These are phyloP conservation scores for Aspergillus haitiensis DNA, from an alignment of 495 filamentous ascomycete genomes.

Conservation along the genomic window DNA sequence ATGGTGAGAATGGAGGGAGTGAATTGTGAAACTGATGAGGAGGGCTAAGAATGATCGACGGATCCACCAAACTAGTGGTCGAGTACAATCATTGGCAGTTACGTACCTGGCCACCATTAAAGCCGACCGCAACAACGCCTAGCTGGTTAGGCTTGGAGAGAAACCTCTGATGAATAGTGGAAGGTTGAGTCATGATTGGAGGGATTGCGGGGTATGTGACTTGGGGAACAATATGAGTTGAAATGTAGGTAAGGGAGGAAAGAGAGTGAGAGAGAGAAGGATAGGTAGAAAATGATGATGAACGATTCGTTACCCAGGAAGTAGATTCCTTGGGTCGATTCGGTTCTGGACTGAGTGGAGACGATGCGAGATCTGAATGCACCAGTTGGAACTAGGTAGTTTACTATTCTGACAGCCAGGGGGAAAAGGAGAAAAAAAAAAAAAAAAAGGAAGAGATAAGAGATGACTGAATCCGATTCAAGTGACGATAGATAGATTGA, in stretches of 20 bases:
- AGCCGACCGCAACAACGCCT: constrained; percentile 91
- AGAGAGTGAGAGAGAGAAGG: constrained; percentile 16
- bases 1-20: neutral
- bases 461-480: neutral
- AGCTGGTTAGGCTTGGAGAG: constrained; percentile 74
- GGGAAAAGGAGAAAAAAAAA: neutral
- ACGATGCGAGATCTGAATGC: no score
- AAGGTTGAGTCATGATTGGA: constrained; percentile 61
- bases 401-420: no score
- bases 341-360: constrained; percentile 11
- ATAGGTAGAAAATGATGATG: constrained; percentile 21
- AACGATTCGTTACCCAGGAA: constrained; percentile 22
- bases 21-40: neutral
- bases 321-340: constrained; percentile 16
- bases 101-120: constrained; percentile 92
- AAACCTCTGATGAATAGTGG: constrained; percentile 78
- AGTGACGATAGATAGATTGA: neutral
- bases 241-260: constrained; percentile 1
- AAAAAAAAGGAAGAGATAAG: neutral
- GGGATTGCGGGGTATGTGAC: constrained; percentile 8
- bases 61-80: neutral
- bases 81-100: neutral
- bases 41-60: constrained; percentile 18
- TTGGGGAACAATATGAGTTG: neutral
- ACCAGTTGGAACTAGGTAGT: neutral